These are phyloP conservation scores for Magnolia changhungtana DNA, from an alignment of 164 flowering plant genomes.

Conservation along the genomic window DNA sequence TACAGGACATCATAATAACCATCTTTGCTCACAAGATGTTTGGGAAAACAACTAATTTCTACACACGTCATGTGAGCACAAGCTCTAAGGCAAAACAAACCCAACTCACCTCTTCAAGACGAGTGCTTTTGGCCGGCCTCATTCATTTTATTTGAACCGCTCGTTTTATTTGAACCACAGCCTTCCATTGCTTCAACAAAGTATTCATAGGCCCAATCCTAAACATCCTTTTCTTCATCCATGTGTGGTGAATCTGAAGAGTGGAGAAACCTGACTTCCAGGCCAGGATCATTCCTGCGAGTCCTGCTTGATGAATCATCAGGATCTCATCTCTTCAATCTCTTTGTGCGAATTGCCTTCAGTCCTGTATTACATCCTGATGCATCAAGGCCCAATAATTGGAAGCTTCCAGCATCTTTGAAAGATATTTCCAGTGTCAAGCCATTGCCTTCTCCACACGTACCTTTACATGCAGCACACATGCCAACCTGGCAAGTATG, in stretches of 20 bases:
- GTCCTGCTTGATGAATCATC: conserved; percentile 7
- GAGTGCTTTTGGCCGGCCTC: conserved; percentile 40
- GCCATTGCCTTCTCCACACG: too few relatives aligned
- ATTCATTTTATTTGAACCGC: conserved; percentile 36
- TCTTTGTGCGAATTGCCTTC: too few relatives aligned
- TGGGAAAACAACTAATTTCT: not conserved
- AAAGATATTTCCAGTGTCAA: too few relatives aligned
- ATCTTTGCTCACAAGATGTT: not conserved
- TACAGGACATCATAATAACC: not conserved
- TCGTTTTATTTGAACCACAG: conserved; percentile 36
- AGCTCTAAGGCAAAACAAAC: not conserved
- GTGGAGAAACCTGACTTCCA: not conserved
- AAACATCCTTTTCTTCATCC: not conserved
- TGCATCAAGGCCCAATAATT: too few relatives aligned
- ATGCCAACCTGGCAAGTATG: too few relatives aligned
- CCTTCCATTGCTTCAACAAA: conserved; percentile 63
- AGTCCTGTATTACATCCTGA: too few relatives aligned
- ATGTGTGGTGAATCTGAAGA: not conserved
- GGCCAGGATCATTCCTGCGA: not conserved
- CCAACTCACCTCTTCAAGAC: conserved; percentile 63
- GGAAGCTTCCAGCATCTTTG: too few relatives aligned
- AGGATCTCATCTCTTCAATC: too few relatives aligned
- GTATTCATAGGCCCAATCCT: conserved; percentile 87
- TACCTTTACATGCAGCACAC: too few relatives aligned
- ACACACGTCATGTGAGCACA: not conserved